A percentile compares a stretch with the other conserved stretches of the same genome.
Evolutionary conservation across 352 stramenopile genomes (phyloP).

Genomic region (Globisporangium nodosum): DNA sequence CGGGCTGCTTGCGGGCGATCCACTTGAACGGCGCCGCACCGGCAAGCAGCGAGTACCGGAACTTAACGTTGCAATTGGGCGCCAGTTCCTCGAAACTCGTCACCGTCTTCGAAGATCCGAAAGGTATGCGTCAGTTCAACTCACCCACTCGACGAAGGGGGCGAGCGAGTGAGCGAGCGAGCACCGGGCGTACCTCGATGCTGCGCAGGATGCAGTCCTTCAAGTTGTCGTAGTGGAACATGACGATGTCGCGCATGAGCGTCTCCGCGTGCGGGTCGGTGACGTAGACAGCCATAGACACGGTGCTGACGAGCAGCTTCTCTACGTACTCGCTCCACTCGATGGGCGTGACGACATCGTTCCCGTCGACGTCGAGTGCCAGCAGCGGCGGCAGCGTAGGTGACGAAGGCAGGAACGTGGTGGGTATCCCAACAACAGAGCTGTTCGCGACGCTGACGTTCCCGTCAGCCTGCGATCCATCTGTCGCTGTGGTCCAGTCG

Average conservation of each 20-base stretch:
- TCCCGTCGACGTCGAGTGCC: neutral
- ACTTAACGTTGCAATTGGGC: constrained; percentile 35
- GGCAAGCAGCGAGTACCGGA: constrained; percentile 41
- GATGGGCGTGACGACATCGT: neutral
- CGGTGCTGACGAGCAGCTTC: neutral
- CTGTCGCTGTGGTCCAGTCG: neutral
- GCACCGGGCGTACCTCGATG: constrained; percentile 1
- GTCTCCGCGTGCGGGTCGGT: neutral
- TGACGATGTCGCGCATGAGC: constrained; percentile 15
- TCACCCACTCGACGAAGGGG: too few relatives aligned
- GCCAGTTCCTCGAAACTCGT: constrained; percentile 12
- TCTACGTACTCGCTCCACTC: constrained; percentile 2
- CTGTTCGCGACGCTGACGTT: neutral
- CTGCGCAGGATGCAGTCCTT: constrained; percentile 19
- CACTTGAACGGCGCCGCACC: constrained; percentile 33
- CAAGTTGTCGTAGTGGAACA: constrained; percentile 34
- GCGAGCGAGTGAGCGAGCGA: neutral
- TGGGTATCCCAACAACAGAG: neutral
- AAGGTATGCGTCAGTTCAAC: neutral
- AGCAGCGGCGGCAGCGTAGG: constrained; percentile 10
- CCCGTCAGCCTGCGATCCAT: neutral
- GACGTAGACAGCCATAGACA: neutral
- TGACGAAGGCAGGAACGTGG: neutral
- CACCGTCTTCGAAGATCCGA: too few relatives aligned
- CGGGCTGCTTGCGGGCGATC: constrained; percentile 13